Conservation (phyloP, 23 red algal genomes). For the Pyropia yezoensis region DNA sequence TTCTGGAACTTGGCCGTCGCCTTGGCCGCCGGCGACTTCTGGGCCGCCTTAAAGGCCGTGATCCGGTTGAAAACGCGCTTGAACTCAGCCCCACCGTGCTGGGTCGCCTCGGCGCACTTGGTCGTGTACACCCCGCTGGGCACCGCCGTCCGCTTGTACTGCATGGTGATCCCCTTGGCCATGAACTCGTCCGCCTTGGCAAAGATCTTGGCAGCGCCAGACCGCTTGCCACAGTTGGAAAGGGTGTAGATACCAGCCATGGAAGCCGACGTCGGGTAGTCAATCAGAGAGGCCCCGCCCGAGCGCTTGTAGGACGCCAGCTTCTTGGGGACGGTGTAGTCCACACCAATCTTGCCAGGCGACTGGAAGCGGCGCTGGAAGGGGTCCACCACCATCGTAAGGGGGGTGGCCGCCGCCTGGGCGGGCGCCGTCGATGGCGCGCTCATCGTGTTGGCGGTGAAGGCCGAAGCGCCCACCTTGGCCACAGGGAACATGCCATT, state of each 20-base stretch:
- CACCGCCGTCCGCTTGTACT: conserved; percentile 55
- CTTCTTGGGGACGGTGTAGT: conserved; percentile 67
- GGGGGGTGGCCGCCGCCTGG: not conserved
- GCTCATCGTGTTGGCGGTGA: conserved; percentile 15
- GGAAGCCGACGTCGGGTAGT: conserved; percentile 45
- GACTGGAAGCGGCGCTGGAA: conserved; percentile 66
- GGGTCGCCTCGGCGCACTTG: conserved; percentile 64
- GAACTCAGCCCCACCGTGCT: conserved; percentile 25
- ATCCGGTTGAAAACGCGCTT: conserved; percentile 61
- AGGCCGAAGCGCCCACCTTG: conserved; percentile 51
- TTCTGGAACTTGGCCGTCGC: conserved; percentile 19
- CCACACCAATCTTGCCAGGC: conserved; percentile 41
- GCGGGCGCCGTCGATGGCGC: not conserved
- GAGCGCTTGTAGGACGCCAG: conserved; percentile 46
- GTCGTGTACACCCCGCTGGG: conserved; percentile 52
- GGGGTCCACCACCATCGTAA: conserved; percentile 51
- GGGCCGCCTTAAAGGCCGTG: conserved; percentile 52
- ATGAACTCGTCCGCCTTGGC: conserved; percentile 68
- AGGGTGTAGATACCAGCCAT: conserved; percentile 54
- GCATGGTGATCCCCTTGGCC: conserved; percentile 51
- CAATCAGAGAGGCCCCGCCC: conserved; percentile 20
- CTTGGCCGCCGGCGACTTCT: conserved; percentile 50
- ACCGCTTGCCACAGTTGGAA: conserved; percentile 34
- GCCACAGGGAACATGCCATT: conserved; percentile 22
- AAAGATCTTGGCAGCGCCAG: conserved; percentile 24